Evolutionary conservation across 495 filamentous ascomycete genomes (phyloP).

Genomic region (Neurospora pannonica): DNA sequence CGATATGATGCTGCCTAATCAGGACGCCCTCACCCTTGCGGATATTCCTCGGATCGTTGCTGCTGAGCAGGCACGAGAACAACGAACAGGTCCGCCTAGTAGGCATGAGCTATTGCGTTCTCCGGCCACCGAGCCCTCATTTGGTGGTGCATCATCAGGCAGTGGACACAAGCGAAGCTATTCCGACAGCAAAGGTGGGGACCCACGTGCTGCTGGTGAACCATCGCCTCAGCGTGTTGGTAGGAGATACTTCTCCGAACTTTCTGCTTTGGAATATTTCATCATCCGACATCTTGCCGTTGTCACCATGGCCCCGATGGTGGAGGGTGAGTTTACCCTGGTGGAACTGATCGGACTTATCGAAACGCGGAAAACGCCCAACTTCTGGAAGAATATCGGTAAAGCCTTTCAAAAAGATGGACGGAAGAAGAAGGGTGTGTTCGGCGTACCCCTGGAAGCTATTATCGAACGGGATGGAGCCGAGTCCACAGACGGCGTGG

Average conservation of each 20-base stretch:
- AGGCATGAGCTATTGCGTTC: slow-evolving; percentile 66
- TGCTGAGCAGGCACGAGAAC: slow-evolving; percentile 87
- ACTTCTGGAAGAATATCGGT: slow-evolving; percentile 95
- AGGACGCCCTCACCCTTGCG: slow-evolving; percentile 86
- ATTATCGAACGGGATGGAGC: slow-evolving; percentile 90
- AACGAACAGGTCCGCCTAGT: slow-evolving; percentile 71
- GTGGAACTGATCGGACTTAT: slow-evolving; percentile 94
- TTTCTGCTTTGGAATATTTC: slow-evolving; percentile 93
- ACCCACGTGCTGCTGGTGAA: slow-evolving; percentile 37
- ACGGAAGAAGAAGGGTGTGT: slow-evolving; percentile 86
- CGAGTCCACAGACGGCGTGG: slow-evolving; percentile 91
- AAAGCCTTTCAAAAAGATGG: slow-evolving; percentile 86
- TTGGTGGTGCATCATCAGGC: slow-evolving; percentile 29
- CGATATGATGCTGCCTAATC: slow-evolving; percentile 75
- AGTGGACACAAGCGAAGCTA: slow-evolving; percentile 72
- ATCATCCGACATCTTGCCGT: slow-evolving; percentile 94
- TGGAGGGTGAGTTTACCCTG: slow-evolving; percentile 82
- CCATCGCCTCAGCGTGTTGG: slow-evolving; percentile 40
- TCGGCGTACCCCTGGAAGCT: slow-evolving; percentile 75
- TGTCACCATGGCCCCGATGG: slow-evolving; percentile 85
- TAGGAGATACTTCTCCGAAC: slow-evolving; percentile 90
- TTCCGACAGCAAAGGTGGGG: slow-evolving; percentile 51
- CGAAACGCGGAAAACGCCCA: slow-evolving; percentile 75
- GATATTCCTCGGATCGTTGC: slow-evolving; percentile 97
- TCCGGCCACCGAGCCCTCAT: slow-evolving; percentile 51